These are phyloP conservation scores for Jacaranda mimosifolia DNA, from an alignment of 257 asterid genomes.

Conservation along the genomic window DNA sequence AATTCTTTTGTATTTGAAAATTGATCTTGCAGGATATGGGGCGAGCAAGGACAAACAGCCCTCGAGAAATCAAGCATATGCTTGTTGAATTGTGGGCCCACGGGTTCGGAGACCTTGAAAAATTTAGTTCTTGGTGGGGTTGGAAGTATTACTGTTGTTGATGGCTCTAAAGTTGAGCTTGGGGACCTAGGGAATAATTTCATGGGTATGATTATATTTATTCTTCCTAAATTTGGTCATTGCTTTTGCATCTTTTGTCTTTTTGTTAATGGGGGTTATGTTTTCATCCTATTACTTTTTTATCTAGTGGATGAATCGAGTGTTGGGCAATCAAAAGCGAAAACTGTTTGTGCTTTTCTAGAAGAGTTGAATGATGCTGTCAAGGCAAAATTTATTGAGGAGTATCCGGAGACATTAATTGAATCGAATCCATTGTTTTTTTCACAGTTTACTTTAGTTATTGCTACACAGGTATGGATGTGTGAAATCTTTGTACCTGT, in stretches of 20 bases:
- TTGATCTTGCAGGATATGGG: conserved; percentile 81
- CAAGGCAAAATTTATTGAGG: conserved; percentile 89
- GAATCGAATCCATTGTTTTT: conserved; percentile 83
- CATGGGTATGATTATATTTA: conserved; percentile 58
- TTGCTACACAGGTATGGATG: conserved; percentile 73
- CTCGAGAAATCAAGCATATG: conserved; percentile 96
- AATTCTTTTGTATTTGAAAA: conserved; percentile 3
- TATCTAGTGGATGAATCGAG: conserved; percentile 80
- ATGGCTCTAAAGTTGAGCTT: conserved; percentile 88
- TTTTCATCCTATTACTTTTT: conserved; percentile 13
- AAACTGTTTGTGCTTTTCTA: conserved; percentile 85
- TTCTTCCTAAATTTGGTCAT: not conserved
- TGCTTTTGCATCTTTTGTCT: not conserved
- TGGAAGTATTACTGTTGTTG: conserved; percentile 93
- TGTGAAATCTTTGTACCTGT: conserved; percentile 21
- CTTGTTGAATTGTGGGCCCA: conserved; percentile 95
- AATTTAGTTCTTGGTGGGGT: conserved; percentile 97
- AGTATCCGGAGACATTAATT: conserved; percentile 72
- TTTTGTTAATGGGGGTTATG: conserved; percentile 1
- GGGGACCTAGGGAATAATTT: conserved; percentile 95
- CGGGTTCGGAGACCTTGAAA: conserved; percentile 92
- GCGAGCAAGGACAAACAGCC: conserved; percentile 97
- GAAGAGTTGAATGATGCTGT: conserved; percentile 98
- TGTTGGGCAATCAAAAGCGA: conserved; percentile 91
- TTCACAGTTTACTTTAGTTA: conserved; percentile 85